A percentile compares a stretch with the other conserved stretches of the same genome.
phyloP scores from a whole-genome alignment of 2,329 filamentous ascomycete genomes.

The Colletotrichum sp. region DNA sequence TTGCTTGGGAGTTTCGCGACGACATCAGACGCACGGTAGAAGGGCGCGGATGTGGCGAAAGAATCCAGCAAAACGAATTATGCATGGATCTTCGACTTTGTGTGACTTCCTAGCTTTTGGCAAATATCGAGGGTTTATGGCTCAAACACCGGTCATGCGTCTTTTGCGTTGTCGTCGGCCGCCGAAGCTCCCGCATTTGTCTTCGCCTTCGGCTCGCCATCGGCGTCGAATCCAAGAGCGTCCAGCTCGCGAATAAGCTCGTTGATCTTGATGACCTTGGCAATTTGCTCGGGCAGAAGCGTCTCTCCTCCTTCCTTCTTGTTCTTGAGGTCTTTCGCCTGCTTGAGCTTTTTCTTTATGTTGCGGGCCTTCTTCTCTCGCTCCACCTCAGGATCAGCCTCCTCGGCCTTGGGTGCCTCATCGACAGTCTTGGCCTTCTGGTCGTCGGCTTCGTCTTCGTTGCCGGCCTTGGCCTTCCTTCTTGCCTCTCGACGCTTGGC shows the following conservation, averaged over 20 bases:
- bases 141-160: neutral
- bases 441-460: constrained; percentile 62
- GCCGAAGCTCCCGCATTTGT: neutral
- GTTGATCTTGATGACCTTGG: constrained; percentile 96
- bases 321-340: constrained; percentile 86
- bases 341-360: constrained; percentile 91
- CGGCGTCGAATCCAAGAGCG: constrained; percentile 80
- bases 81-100: neutral
- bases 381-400: constrained; percentile 73
- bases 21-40: neutral
- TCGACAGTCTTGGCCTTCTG: constrained; percentile 30
- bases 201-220: constrained; percentile 64
- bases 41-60: neutral
- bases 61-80: neutral
- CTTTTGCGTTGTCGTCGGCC: neutral
- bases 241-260: constrained; percentile 91
- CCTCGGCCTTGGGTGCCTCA: constrained; percentile 37
- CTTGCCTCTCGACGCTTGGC: constrained; percentile 72
- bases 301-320: constrained; percentile 89
- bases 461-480: constrained; percentile 57
- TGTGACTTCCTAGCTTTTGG: neutral
- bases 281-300: constrained; percentile 90
- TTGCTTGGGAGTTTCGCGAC: neutral
- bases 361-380: constrained; percentile 92
- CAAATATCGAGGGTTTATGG: neutral